phyloP scores from a whole-genome alignment of 768 basidiomycete genomes.

The Pleurotus eryngii region DNA sequence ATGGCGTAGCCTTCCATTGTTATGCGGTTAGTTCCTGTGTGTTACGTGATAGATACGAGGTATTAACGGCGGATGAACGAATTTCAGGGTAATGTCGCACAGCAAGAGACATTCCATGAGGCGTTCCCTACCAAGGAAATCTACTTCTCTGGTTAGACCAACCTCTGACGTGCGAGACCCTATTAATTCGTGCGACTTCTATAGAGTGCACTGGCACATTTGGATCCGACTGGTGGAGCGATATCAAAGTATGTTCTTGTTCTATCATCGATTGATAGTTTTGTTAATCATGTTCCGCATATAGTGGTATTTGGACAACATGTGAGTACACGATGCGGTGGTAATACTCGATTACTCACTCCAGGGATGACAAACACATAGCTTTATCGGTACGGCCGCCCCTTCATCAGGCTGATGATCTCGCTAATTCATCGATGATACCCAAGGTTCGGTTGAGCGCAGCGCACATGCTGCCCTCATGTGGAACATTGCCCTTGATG shows the following conservation, averaged over 20 bases:
- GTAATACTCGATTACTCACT: no score
- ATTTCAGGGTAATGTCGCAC: constrained; percentile 37
- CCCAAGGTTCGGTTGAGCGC: constrained; percentile 32
- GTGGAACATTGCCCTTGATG: constrained; percentile 75
- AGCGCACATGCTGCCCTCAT: constrained; percentile 50
- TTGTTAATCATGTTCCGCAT: background rate
- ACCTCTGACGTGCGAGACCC: background rate
- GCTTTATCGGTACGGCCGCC: constrained; percentile 18
- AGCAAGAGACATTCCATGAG: constrained; percentile 55
- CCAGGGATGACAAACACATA: background rate
- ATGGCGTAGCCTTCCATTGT: constrained; percentile 72
- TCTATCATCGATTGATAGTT: no score
- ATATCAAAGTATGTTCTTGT: constrained; percentile 56
- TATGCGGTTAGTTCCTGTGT: constrained; percentile 36
- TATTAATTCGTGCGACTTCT: no score
- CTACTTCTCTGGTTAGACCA: constrained; percentile 38
- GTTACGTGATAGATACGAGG: background rate
- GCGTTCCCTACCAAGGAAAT: constrained; percentile 55
- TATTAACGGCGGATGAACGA: constrained; percentile 5
- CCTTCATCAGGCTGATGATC: no score
- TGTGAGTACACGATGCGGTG: constrained; percentile 33
- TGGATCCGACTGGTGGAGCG: constrained; percentile 75
- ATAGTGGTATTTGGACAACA: constrained; percentile 69
- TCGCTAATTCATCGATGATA: no score
- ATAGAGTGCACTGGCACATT: constrained; percentile 62